Percentiles rank a stretch among this genome's conserved stretches.
These are phyloP conservation scores for Mycocentrospora acerina DNA, from an alignment of 2,329 filamentous ascomycete species.

Conservation along the genomic window DNA sequence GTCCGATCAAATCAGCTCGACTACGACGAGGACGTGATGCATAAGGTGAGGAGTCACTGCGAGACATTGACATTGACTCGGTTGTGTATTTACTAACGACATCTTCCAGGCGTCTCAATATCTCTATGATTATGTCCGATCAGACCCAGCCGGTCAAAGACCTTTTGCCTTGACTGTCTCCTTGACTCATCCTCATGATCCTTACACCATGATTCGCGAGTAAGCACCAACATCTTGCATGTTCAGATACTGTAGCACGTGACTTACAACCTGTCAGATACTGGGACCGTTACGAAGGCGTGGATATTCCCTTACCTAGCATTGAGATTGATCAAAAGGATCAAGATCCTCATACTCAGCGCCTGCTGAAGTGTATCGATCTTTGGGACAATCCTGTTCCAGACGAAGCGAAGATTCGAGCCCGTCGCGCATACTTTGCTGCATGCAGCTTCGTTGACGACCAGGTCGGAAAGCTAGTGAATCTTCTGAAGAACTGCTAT, in stretches of 20 bases:
- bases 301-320: slow-evolving; percentile 82
- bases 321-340: slow-evolving; percentile 77
- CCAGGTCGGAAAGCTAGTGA: slow-evolving; percentile 80
- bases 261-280: slow-evolving; percentile 46
- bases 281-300: slow-evolving; percentile 88
- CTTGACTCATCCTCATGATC: slow-evolving; percentile 91
- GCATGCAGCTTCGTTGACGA: slow-evolving; percentile 93
- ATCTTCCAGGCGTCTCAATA: slow-evolving; percentile 70
- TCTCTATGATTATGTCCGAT: slow-evolving; percentile 85
- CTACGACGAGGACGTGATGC: slow-evolving; percentile 96
- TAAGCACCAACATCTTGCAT: too few species aligned
- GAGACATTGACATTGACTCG: slow-evolving; percentile 55
- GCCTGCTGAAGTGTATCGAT: slow-evolving; percentile 82
- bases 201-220: slow-evolving; percentile 89
- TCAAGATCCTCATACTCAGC: slow-evolving; percentile 83
- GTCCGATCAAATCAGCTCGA: slow-evolving; percentile 93
- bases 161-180: slow-evolving; percentile 91
- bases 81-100: slow-evolving; percentile 8
- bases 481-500: slow-evolving; percentile 74
- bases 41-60: slow-evolving; percentile 53
- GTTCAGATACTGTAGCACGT: too few species aligned
- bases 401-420: slow-evolving; percentile 81
- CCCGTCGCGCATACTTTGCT: slow-evolving; percentile 86
- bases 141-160: slow-evolving; percentile 65
- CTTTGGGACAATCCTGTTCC: slow-evolving; percentile 81